Evolutionary conservation across 192 early-diverging fungal species (phyloP).

Genomic region (Coemansia sp.): DNA sequence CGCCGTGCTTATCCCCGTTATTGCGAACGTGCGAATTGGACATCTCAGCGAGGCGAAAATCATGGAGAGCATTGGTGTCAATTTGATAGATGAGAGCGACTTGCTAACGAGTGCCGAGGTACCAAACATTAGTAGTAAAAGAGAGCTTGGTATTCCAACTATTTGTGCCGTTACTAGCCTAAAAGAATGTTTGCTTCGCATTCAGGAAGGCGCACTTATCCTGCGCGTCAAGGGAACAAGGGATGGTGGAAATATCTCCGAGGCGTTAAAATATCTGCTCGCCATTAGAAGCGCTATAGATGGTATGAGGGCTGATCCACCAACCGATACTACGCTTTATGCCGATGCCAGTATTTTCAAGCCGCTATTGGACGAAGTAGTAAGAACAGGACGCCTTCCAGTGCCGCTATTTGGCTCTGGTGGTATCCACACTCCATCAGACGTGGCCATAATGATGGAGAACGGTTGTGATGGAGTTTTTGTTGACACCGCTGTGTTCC

Average conservation of each 20-base stretch:
- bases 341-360: conserved; percentile 83
- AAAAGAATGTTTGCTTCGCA: conserved; percentile 84
- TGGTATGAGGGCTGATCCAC: conserved; percentile 76
- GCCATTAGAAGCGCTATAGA: conserved; percentile 51
- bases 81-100: conserved; percentile 24
- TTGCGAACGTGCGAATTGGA: conserved; percentile 94
- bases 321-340: conserved; percentile 56
- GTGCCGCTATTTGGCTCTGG: conserved; percentile 97
- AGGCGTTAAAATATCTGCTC: not conserved
- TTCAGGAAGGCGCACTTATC: conserved; percentile 93
- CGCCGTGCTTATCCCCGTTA: conserved; percentile 93
- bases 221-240: conserved; percentile 72
- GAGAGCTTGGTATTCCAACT: conserved; percentile 81
- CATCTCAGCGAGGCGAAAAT: conserved; percentile 93
- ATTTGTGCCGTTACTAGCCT: conserved; percentile 88
- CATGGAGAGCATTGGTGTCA: conserved; percentile 10
- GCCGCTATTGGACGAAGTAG: conserved; percentile 81
- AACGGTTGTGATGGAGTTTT: conserved; percentile 96
- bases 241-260: not conserved
- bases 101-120: conserved; percentile 66
- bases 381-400: conserved; percentile 81
- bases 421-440: conserved; percentile 91
- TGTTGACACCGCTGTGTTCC: conserved; percentile 90
- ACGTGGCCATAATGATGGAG: conserved; percentile 96
- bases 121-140: conserved; percentile 85